A percentile compares a stretch with the other conserved stretches of the same genome.
Conservation (phyloP, 1,139 yeast species). For the Candida sanyaensis region DNA sequence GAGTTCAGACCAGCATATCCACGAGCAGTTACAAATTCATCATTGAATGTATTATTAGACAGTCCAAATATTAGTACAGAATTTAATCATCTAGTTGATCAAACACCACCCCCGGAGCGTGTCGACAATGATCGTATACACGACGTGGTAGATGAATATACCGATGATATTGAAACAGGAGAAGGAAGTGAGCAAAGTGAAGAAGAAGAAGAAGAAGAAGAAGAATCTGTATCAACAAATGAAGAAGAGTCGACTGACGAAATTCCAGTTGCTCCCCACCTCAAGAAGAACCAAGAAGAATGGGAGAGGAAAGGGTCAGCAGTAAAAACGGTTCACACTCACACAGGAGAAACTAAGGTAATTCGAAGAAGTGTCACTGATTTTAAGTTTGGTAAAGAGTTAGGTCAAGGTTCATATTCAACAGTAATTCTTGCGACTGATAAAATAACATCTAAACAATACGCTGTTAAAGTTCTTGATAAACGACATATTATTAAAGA, state of each 20-base stretch:
- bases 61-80: slow-evolving; percentile 25
- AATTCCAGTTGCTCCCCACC: background rate
- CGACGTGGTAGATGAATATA: background rate
- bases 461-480: slow-evolving; percentile 90
- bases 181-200: slow-evolving; percentile 9
- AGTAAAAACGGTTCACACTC: slow-evolving; percentile 21
- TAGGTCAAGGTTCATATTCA: slow-evolving; percentile 97
- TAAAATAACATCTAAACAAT: slow-evolving; percentile 65
- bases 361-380: slow-evolving; percentile 73
- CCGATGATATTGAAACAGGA: slow-evolving; percentile 9
- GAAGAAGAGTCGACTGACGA: background rate
- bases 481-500: slow-evolving; percentile 94
- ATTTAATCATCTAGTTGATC: slow-evolving; percentile 14
- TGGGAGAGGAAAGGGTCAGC: slow-evolving; percentile 48
- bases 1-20: slow-evolving; percentile 24
- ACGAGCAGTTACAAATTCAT: slow-evolving; percentile 34
- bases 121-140: background rate
- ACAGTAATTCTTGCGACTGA: slow-evolving; percentile 90
- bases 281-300: slow-evolving; percentile 18
- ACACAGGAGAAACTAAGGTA: slow-evolving; percentile 19
- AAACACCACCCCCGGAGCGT: slow-evolving; percentile 6
- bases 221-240: background rate
- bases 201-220: slow-evolving; percentile 5
- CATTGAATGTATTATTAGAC: slow-evolving; percentile 40
- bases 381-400: slow-evolving; percentile 79